phyloP scores from a whole-genome alignment of 2,329 filamentous ascomycete species.

The Fusarium falciforme region DNA sequence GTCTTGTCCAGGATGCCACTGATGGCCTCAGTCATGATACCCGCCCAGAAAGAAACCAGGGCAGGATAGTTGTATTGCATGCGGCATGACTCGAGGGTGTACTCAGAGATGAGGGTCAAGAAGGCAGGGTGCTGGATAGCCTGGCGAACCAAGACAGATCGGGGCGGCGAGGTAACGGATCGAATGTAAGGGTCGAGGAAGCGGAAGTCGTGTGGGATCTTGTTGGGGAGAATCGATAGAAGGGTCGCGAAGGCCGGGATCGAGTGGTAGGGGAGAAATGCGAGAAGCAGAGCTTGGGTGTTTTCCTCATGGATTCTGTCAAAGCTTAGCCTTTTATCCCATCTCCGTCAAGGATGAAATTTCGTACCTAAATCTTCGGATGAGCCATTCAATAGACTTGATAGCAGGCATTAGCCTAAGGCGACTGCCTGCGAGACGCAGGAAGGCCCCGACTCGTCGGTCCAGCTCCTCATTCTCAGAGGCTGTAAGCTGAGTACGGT shows the following conservation, averaged over 20 bases:
- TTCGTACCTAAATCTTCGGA: conserved; percentile 85
- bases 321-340: conserved; percentile 11
- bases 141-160: conserved; percentile 85
- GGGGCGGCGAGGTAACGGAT: conserved; percentile 79
- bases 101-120: conserved; percentile 79
- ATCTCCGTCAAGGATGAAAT: background rate
- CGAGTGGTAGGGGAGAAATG: conserved; percentile 93
- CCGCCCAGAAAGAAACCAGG: conserved; percentile 90
- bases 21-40: conserved; percentile 85
- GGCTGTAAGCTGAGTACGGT: conserved; percentile 85
- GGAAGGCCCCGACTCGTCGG: conserved; percentile 80
- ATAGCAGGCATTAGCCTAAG: conserved; percentile 87
- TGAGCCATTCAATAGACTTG: conserved; percentile 94
- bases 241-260: conserved; percentile 87
- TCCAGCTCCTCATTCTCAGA: conserved; percentile 87
- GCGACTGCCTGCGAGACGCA: conserved; percentile 81
- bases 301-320: conserved; percentile 90
- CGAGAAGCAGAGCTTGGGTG: conserved; percentile 79
- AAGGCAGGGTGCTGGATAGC: conserved; percentile 83
- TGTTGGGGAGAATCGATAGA: conserved; percentile 85
- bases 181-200: conserved; percentile 90
- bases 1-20: conserved; percentile 83
- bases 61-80: conserved; percentile 79
- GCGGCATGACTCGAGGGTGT: conserved; percentile 80
- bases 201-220: conserved; percentile 79